Percentiles rank a stretch among this genome's conserved stretches.
Evolutionary conservation across 2,329 filamentous ascomycete genomes (phyloP).

Genomic region (Trichophyton verrucosum): DNA sequence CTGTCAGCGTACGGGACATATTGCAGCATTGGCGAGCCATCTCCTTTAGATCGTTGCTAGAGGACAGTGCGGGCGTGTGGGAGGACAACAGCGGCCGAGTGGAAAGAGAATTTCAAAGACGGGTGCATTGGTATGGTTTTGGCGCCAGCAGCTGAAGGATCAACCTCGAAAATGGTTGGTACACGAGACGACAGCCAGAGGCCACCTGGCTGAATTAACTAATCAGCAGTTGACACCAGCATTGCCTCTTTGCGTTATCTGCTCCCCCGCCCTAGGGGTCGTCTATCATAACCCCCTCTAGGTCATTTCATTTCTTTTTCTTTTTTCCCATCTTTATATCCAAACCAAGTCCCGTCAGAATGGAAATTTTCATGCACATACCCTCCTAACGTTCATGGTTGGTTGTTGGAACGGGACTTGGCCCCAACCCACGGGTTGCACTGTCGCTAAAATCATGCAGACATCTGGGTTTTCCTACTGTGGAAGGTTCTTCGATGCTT

Average conservation of each 20-base stretch:
- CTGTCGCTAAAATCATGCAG: background rate
- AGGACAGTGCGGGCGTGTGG: background rate
- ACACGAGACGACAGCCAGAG: background rate
- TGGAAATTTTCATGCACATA: slow-evolving; percentile 2
- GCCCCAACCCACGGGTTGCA: background rate
- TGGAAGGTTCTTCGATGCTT: background rate
- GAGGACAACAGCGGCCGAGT: background rate
- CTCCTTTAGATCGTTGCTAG: background rate
- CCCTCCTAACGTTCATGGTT: background rate
- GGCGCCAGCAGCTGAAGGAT: background rate
- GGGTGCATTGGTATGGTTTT: background rate
- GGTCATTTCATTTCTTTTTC: background rate
- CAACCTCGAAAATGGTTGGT: background rate
- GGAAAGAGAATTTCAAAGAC: background rate
- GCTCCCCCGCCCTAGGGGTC: background rate
- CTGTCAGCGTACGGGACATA: background rate
- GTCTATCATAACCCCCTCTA: background rate
- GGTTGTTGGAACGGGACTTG: background rate
- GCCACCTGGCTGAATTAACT: background rate
- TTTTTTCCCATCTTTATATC: background rate
- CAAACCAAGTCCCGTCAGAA: background rate
- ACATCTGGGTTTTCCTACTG: background rate
- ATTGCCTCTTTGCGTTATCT: background rate
- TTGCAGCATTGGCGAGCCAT: background rate
- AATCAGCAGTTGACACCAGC: background rate